These are phyloP conservation scores for Bryum argenteum DNA, from an alignment of 225 moss, liverwort and hornwort species.

Conservation along the genomic window DNA sequence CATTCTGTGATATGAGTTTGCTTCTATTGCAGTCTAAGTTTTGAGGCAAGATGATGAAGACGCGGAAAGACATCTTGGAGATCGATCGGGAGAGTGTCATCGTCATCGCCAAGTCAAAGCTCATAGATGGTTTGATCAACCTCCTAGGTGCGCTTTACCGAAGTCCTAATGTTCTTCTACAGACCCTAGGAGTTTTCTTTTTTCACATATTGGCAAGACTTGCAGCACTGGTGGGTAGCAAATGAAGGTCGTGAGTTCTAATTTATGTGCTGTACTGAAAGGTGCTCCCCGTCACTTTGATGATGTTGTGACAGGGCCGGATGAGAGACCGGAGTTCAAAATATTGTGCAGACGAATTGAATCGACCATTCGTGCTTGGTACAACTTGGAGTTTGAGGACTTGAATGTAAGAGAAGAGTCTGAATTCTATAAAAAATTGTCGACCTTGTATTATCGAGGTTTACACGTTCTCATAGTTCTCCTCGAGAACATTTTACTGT, in stretches of 20 bases:
- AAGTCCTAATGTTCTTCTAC: neutral
- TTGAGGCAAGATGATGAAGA: constrained; percentile 41
- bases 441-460: neutral
- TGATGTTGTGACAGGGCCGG: constrained; percentile 44
- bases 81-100: constrained; percentile 68
- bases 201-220: neutral
- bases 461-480: neutral
- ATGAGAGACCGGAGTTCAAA: constrained; percentile 56
- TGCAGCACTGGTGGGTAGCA: neutral
- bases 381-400: constrained; percentile 60
- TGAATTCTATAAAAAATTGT: neutral
- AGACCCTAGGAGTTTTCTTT: neutral
- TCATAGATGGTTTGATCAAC: constrained; percentile 55
- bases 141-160: constrained; percentile 44
- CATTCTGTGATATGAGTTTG: constrained; percentile 24
- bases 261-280: constrained; percentile 13
- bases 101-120: constrained; percentile 51
- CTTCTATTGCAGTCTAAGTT: constrained; percentile 14
- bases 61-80: constrained; percentile 54
- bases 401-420: constrained; percentile 45
- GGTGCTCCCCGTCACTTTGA: constrained; percentile 11
- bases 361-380: constrained; percentile 74
- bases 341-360: constrained; percentile 53
- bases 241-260: neutral
- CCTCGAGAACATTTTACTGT: constrained; percentile 1